Conservation (phyloP, 169 alveolate genomes). For the Sarcocystis neurona region DNA sequence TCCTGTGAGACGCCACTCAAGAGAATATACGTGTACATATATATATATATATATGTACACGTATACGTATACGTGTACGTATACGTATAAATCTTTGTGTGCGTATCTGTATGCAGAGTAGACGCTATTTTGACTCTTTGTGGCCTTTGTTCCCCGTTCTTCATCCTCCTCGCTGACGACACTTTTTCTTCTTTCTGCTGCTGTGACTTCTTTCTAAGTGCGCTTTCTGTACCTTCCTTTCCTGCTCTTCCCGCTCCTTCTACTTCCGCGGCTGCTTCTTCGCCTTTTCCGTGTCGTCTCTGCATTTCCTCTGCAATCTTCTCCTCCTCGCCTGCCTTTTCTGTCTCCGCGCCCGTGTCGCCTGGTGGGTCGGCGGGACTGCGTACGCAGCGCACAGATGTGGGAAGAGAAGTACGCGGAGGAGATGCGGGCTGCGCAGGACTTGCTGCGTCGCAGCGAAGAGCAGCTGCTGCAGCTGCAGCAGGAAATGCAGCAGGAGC, state of each 20-base stretch:
- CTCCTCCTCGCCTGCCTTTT: too few relatives aligned
- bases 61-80: neutral
- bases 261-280: neutral
- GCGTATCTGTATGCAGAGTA: neutral
- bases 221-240: neutral
- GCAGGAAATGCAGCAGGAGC: neutral
- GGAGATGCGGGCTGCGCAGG: neutral
- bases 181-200: neutral
- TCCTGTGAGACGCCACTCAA: too few relatives aligned
- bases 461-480: neutral
- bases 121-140: neutral
- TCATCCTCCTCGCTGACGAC: neutral
- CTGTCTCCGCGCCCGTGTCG: too few relatives aligned
- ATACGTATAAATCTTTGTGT: neutral
- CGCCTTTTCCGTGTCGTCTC: neutral
- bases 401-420: slow-evolving; percentile 29
- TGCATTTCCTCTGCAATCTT: neutral
- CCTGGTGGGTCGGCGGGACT: too few relatives aligned
- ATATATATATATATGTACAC: neutral
- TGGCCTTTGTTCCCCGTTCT: neutral
- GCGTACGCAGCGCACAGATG: neutral
- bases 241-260: neutral
- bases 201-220: neutral
- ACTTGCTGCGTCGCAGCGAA: neutral
- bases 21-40: neutral